phyloP scores from a whole-genome alignment of 1,284 basidiomycete genomes.

The Trametes sp. region DNA sequence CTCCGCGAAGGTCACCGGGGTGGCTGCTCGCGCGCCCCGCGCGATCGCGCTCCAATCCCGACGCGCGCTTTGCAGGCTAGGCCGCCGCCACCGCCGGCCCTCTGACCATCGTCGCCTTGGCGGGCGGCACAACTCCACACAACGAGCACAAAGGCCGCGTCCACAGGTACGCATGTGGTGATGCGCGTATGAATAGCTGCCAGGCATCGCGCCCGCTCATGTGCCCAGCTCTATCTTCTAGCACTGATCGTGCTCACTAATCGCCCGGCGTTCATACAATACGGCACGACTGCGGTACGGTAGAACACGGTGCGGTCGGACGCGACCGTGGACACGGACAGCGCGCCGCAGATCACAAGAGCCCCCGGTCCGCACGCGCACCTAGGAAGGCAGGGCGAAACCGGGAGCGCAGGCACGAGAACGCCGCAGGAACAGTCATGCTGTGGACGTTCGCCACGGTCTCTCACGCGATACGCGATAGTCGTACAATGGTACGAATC shows the following conservation, averaged over 20 bases:
- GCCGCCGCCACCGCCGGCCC: conserved; percentile 8
- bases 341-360: conserved; percentile 13
- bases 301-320: neutral
- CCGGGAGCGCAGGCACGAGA: conserved; percentile 11
- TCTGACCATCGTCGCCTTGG: neutral
- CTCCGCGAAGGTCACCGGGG: conserved; percentile 7
- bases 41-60: conserved; percentile 22
- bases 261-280: neutral
- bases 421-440: neutral
- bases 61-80: conserved; percentile 12
- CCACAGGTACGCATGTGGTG: too few species aligned
- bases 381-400: conserved; percentile 12
- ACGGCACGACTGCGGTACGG: neutral
- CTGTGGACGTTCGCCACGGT: too few species aligned
- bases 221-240: neutral
- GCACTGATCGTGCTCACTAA: neutral
- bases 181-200: neutral
- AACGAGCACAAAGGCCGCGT: too few species aligned
- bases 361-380: neutral
- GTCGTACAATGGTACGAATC: conserved; percentile 21
- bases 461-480: conserved; percentile 12
- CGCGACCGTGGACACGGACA: neutral
- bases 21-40: neutral
- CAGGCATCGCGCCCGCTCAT: neutral
- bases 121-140: too few species aligned